Evolutionary conservation across 2,329 filamentous ascomycete genomes (phyloP), one percentile per base, ranked within the genome.

Genomic region (Paracorniculantispora psalliotae): DNA sequence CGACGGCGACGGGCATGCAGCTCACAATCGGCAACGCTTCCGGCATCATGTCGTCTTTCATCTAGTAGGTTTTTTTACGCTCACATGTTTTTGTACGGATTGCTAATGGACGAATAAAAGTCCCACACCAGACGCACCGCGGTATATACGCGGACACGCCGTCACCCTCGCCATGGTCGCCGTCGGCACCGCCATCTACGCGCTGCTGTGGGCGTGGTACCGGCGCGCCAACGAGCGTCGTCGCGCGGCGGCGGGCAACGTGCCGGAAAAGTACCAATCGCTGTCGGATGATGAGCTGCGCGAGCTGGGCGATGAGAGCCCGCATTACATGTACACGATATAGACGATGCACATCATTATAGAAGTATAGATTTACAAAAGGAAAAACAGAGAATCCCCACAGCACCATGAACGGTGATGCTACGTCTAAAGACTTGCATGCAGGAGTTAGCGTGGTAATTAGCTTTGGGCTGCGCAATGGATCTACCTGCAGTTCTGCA

Each of bases 21-120:
- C 75, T 91, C 37, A 89, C 84, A 0, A 80, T 87, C 55, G 88
- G 88, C 2, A 92, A 92, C 63, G 77, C 79, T 17, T 81, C 85
- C 12, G 89, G 89, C 2, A 87, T 92, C 63, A 87, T 91, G 85
- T 81, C 86, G 3, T 83, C 87, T 0, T 91, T 90, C 65, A 83
- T 89, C 57, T 81, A 81, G 73, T 75, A 59, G 64, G 72, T 66
- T 26, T 23, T 28, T 26, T 25, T 46, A 19, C 17, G 10, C 13
- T 39, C 4, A 12, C n/a, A 3, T 19, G 37, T 30, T 47, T 26
- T 26, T 44, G 41, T 30, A 17, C n/a, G 13, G 23, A 44, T 10
- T 6, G 6, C 30, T 33, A 33, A 33, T 15, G 15, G 7, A 52
- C 21, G 2, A 17, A 2, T 21, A 19, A 15, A n/a, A 81, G 79